Base-by-base conservation (phyloP, 441 rosid species). In the Mallotus repandus region DNA sequence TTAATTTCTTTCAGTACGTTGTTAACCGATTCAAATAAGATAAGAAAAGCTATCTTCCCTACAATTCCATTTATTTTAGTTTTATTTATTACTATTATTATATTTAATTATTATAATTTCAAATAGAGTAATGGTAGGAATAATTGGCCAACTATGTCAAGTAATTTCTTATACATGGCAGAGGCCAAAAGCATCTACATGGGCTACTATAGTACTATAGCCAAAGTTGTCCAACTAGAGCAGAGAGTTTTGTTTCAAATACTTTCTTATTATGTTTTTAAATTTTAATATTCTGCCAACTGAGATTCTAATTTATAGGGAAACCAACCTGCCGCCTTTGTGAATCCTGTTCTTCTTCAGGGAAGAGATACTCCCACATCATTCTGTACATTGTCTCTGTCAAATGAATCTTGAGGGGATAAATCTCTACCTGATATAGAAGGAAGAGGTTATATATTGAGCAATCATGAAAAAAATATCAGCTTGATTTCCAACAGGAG, bases 281-380 rank as follows among this genome's bases (percentile, higher is more conserved):
- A 8, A 53, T 68, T 68, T 4, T 11, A 45, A 45, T 19, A 9
- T 46, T 64, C 9, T 2, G 25, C 19, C 60, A 68, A 32, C 8
- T 18, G 25, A 52, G 55, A 11, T 53, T 58, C 6, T 14, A 53
- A 4, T 53, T 25, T 68, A 19, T 52, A 19, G 22, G 3, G 46
- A 8, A 79, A 79, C 76, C 60, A 60, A 93, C 99, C 97, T 93
- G 97, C 69, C 99, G 89, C 69, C 98, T 81, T 75, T 89, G 98
- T 53, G 97, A 93, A 87, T 96, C 97, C 81, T 93, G 99, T 66
- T 93, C 97, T 77, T 96, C 98, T 83, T 89, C 97, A 25, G 97
- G 98, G 80, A 96, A 96, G 77, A 96, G 84, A 80, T 96, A 96
- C 76, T 83, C 93, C 98, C 97, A 96, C 96, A 96, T 90, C 96